Evolutionary conservation across 805 yeast genomes (phyloP).

Genomic region (Nematodospora valgi): DNA sequence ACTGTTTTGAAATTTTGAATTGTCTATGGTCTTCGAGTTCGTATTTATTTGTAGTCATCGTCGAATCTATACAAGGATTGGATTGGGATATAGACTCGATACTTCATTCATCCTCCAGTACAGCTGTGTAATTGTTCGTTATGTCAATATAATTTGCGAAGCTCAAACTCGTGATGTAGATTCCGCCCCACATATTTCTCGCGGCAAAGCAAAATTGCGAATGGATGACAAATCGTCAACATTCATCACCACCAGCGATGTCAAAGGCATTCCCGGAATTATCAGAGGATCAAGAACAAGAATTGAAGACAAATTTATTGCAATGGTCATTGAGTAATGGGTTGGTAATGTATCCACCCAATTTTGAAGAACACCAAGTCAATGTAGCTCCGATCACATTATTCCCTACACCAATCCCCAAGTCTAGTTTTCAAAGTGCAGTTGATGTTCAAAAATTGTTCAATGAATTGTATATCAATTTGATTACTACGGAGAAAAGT

Average conservation of each 20-base stretch:
- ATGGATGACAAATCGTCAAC: neutral
- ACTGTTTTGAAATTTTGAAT: neutral
- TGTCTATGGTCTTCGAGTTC: too few relatives aligned
- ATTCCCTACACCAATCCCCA: conserved; percentile 87
- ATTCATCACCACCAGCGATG: conserved; percentile 4
- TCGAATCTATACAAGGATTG: too few relatives aligned
- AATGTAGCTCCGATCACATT: conserved; percentile 83
- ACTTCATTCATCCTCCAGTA: too few relatives aligned
- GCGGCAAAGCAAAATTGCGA: too few relatives aligned
- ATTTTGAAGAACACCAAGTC: conserved; percentile 42
- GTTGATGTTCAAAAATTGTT: conserved; percentile 60
- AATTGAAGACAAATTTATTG: conserved; percentile 44
- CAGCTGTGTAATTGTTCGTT: too few relatives aligned
- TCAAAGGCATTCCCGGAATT: conserved; percentile 34
- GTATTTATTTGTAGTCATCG: too few relatives aligned
- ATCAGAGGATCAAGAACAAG: conserved; percentile 20
- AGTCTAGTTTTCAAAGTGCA: conserved; percentile 62
- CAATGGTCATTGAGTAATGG: conserved; percentile 85
- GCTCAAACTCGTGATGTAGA: too few relatives aligned
- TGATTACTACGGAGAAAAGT: conserved; percentile 48
- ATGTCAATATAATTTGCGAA: too few relatives aligned
- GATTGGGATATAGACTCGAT: too few relatives aligned
- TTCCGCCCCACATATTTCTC: too few relatives aligned
- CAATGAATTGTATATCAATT: conserved; percentile 70
- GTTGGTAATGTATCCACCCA: conserved; percentile 73